A percentile compares a stretch with the other conserved stretches of the same genome.
phyloP scores from a whole-genome alignment of 805 yeast species.

The Scheffersomyces lignosus region DNA sequence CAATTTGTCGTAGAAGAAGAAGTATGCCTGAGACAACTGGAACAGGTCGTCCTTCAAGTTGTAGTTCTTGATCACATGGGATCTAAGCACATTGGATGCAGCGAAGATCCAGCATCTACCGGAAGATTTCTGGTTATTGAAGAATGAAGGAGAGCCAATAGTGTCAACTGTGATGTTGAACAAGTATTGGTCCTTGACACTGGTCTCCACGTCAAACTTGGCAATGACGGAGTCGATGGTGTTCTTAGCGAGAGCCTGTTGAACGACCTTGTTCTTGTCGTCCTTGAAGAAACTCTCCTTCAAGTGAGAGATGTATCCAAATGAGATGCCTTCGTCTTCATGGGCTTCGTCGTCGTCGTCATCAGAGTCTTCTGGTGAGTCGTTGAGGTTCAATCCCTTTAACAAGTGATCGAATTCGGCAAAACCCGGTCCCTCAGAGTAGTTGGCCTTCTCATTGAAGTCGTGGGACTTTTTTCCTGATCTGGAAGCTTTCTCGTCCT shows the following conservation, averaged over 20 bases:
- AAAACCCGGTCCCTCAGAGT: too few relatives aligned
- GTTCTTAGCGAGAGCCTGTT: slow-evolving; percentile 53
- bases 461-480: slow-evolving; percentile 2
- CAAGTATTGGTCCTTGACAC: slow-evolving; percentile 28
- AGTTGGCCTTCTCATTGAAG: slow-evolving; percentile 6
- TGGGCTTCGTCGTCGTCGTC: neutral
- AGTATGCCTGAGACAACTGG: slow-evolving; percentile 75
- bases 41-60: slow-evolving; percentile 54
- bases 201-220: slow-evolving; percentile 22
- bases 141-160: slow-evolving; percentile 35
- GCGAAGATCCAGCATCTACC: slow-evolving; percentile 94
- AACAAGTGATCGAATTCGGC: too few relatives aligned
- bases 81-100: slow-evolving; percentile 69
- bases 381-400: too few relatives aligned
- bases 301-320: slow-evolving; percentile 42
- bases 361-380: slow-evolving; percentile 2
- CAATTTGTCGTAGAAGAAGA: slow-evolving; percentile 82
- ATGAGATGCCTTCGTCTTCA: slow-evolving; percentile 13
- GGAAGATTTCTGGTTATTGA: slow-evolving; percentile 63
- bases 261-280: slow-evolving; percentile 52
- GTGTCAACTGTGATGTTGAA: slow-evolving; percentile 38
- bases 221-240: slow-evolving; percentile 45
- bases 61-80: slow-evolving; percentile 59
- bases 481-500: neutral
- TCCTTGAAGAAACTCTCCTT: slow-evolving; percentile 43